These are phyloP conservation scores for Aureoboletus auriporus DNA, from an alignment of 768 basidiomycete genomes.

Conservation along the genomic window DNA sequence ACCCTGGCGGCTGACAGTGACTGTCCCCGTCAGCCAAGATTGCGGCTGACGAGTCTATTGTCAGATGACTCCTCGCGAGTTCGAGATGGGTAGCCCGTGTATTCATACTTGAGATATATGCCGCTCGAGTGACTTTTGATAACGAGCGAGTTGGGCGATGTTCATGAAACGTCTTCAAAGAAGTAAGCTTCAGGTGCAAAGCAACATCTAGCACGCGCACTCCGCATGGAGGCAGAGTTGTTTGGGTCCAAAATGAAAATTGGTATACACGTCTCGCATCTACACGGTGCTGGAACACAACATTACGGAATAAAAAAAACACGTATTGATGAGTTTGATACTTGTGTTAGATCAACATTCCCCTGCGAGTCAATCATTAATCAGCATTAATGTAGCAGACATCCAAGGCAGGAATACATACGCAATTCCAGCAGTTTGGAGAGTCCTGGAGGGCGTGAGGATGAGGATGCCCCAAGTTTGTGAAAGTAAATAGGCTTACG, in stretches of 20 bases:
- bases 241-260: too few species aligned
- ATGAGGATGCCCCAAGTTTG: not conserved
- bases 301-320: too few species aligned
- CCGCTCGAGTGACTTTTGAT: too few species aligned
- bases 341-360: slow-evolving; percentile 39
- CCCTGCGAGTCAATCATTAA: slow-evolving; percentile 31
- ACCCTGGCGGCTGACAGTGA: slow-evolving; percentile 23
- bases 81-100: too few species aligned
- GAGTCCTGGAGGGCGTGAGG: slow-evolving; percentile 29
- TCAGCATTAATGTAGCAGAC: slow-evolving; percentile 3
- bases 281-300: too few species aligned
- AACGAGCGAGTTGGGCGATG: too few species aligned
- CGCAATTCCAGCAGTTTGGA: slow-evolving; percentile 59
- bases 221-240: not conserved
- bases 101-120: too few species aligned
- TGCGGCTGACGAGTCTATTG: slow-evolving; percentile 16
- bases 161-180: too few species aligned
- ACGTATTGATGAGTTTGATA: too few species aligned
- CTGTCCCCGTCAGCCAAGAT: slow-evolving; percentile 13
- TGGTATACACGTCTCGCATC: too few species aligned
- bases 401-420: slow-evolving; percentile 28
- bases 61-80: not conserved
- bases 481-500: slow-evolving; percentile 23
- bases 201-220: not conserved
- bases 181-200: too few species aligned